Evolutionary conservation across 257 asterid species (phyloP).

Genomic region (Rubia yunnanensis): DNA sequence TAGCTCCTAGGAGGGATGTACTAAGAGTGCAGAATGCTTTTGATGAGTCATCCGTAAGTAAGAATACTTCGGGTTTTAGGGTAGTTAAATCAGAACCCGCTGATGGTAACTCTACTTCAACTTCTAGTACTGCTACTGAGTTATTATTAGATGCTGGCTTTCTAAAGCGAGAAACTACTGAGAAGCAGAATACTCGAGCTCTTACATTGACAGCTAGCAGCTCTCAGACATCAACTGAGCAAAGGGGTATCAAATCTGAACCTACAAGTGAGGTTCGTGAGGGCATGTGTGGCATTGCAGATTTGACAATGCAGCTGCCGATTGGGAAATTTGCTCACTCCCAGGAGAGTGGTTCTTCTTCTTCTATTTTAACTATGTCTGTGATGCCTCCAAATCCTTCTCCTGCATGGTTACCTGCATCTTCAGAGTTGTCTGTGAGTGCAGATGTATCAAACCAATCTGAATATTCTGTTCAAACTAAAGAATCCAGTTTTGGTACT

Average conservation of each 20-base stretch:
- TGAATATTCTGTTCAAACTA: constrained; percentile 35
- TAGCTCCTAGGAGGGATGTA: constrained; percentile 16
- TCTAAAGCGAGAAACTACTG: constrained; percentile 37
- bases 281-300: no score
- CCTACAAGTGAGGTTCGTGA: constrained; percentile 27
- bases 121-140: constrained; percentile 29
- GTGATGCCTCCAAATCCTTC: constrained; percentile 39
- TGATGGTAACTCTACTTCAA: constrained; percentile 36
- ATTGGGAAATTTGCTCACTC: constrained; percentile 34
- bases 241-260: constrained; percentile 48
- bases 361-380: constrained; percentile 36
- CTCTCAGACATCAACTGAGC: constrained; percentile 29
- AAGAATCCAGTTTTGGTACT: constrained; percentile 18
- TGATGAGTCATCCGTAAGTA: constrained; percentile 15
- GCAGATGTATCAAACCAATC: constrained; percentile 37
- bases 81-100: constrained; percentile 62
- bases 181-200: constrained; percentile 23
- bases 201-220: constrained; percentile 18
- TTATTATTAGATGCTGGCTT: constrained; percentile 22
- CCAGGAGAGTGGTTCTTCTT: constrained; percentile 51
- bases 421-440: constrained; percentile 38
- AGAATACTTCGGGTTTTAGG: constrained; percentile 20
- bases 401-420: constrained; percentile 30
- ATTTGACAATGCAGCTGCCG: constrained; percentile 22
- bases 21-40: constrained; percentile 20